Conservation (phyloP, 345 rosid genomes). For the Anacardium occidentale region DNA sequence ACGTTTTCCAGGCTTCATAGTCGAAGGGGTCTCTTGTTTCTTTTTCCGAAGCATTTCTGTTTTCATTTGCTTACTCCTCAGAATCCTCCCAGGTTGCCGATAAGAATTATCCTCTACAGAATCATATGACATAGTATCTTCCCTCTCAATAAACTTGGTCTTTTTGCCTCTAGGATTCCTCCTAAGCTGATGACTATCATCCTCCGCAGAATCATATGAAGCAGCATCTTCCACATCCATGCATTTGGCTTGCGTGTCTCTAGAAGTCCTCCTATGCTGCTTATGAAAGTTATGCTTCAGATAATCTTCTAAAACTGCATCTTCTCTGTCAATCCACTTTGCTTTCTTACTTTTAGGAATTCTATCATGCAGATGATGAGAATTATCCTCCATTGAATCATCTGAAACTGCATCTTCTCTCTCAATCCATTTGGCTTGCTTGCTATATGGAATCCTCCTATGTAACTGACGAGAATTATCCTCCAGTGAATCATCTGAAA, state of each 20-base stretch:
- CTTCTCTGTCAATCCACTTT: constrained; percentile 33
- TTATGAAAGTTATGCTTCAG: constrained; percentile 29
- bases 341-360: constrained; percentile 45
- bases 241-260: constrained; percentile 31
- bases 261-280: constrained; percentile 30
- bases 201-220: constrained; percentile 45
- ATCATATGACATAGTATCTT: constrained; percentile 50
- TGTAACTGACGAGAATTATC: constrained; percentile 19
- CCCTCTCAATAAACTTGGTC: constrained; percentile 36
- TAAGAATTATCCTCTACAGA: constrained; percentile 36
- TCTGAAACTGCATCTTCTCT: constrained; percentile 32
- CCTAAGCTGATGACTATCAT: constrained; percentile 22
- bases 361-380: constrained; percentile 36
- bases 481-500: constrained; percentile 30
- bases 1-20: constrained; percentile 16
- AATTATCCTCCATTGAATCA: constrained; percentile 32
- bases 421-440: constrained; percentile 28
- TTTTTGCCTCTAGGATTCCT: constrained; percentile 28
- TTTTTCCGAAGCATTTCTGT: constrained; percentile 10
- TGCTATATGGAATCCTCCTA: constrained; percentile 28
- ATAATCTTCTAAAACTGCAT: constrained; percentile 40
- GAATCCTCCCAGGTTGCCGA: constrained; percentile 22
- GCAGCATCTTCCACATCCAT: constrained; percentile 31
- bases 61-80: constrained; percentile 36
- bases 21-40: constrained; percentile 10